Conservation (phyloP, 306 rosid genomes). For the Bauhinia variegata region DNA sequence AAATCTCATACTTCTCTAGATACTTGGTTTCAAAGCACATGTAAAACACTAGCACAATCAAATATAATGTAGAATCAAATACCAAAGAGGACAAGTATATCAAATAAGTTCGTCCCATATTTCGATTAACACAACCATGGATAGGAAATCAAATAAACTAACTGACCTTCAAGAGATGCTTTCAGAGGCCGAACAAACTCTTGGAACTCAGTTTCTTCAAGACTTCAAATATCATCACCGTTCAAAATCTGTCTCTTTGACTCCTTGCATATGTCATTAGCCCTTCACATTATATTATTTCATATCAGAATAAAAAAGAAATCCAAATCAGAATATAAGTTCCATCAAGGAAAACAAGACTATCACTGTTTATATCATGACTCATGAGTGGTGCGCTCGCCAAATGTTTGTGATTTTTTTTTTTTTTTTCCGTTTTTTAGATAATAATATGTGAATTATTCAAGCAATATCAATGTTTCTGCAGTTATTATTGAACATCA, state of each 20-base stretch:
- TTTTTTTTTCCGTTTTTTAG: too few species aligned
- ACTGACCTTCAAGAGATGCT: conserved; percentile 72
- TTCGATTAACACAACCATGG: background rate
- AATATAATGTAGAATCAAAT: background rate
- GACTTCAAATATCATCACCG: conserved; percentile 72
- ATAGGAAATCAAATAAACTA: background rate
- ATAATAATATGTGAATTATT: background rate
- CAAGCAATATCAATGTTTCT: background rate
- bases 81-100: background rate
- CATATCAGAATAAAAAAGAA: background rate
- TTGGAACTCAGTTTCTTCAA: conserved; percentile 84
- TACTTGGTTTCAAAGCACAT: background rate
- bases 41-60: background rate
- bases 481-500: background rate
- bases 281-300: conserved; percentile 50
- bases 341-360: background rate
- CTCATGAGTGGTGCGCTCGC: too few species aligned
- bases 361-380: conserved; percentile 1
- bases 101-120: background rate
- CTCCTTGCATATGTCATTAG: conserved; percentile 91
- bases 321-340: background rate
- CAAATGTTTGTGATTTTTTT: too few species aligned
- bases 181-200: conserved; percentile 71
- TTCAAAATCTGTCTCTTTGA: conserved; percentile 84
- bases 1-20: background rate